Evolutionary conservation across 257 asterid species (phyloP).

Genomic region (Nemophila menziesii): DNA sequence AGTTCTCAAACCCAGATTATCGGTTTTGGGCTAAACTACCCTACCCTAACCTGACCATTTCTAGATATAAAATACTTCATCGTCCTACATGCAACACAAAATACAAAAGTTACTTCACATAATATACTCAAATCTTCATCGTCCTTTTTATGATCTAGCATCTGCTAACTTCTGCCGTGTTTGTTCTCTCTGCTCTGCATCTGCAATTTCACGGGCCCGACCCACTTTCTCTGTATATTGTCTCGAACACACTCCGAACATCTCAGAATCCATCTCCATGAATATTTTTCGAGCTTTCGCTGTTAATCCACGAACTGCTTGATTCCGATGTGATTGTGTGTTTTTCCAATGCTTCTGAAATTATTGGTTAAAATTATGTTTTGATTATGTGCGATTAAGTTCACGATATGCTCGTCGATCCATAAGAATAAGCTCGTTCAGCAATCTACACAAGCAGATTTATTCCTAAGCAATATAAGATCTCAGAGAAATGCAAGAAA

Average conservation of each 20-base stretch:
- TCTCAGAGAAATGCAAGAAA: too few relatives aligned
- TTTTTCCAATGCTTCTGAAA: constrained; percentile 56
- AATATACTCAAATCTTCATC: constrained; percentile 24
- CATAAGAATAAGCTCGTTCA: constrained; percentile 59
- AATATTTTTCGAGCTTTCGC: constrained; percentile 57
- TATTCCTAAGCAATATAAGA: too few relatives aligned
- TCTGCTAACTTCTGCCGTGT: constrained; percentile 62
- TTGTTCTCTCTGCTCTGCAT: constrained; percentile 46
- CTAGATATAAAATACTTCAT: too few relatives aligned
- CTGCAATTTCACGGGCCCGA: constrained; percentile 21
- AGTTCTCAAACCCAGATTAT: too few relatives aligned
- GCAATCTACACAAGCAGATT: constrained; percentile 48
- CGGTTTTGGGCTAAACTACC: too few relatives aligned
- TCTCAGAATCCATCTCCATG: constrained; percentile 54
- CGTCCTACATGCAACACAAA: too few relatives aligned
- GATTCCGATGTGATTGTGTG: constrained; percentile 69
- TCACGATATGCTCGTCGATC: constrained; percentile 55
- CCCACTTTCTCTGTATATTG: constrained; percentile 47
- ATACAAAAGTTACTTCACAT: constrained; percentile 23
- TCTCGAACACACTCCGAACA: constrained; percentile 60
- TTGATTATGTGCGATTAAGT: constrained; percentile 51
- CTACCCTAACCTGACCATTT: too few relatives aligned
- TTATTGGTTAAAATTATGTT: constrained; percentile 49
- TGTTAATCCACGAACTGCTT: constrained; percentile 53
- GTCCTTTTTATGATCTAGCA: constrained; percentile 36